phyloP scores from a whole-genome alignment of 2,329 filamentous ascomycete species.

The Penicillium janthinellum region DNA sequence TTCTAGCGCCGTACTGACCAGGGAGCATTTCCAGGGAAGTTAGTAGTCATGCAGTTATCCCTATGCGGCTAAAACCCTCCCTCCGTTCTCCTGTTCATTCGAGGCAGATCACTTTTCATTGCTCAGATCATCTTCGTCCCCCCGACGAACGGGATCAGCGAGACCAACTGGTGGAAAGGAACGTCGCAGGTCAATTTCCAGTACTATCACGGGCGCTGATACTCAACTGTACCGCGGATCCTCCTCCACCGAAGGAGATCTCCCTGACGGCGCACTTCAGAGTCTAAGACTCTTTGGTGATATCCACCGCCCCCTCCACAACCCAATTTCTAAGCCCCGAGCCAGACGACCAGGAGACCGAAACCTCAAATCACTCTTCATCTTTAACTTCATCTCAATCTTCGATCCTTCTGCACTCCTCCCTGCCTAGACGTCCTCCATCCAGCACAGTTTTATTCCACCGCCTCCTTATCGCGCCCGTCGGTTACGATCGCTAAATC shows the following conservation, averaged over 20 bases:
- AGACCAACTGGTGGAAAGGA: neutral
- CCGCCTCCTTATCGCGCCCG: neutral
- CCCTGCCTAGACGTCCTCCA: neutral
- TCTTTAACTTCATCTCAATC: neutral
- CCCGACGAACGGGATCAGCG: neutral
- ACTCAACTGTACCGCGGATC: slow-evolving; percentile 23
- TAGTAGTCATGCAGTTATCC: neutral
- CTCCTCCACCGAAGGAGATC: slow-evolving; percentile 26
- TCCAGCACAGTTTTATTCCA: neutral
- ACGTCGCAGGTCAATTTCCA: neutral
- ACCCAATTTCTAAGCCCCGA: neutral
- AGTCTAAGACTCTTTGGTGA: slow-evolving; percentile 2
- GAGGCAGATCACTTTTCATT: neutral
- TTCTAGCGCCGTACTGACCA: neutral
- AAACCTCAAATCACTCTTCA: no score
- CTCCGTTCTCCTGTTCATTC: neutral
- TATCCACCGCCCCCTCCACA: slow-evolving; percentile 3
- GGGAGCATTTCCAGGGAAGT: no score
- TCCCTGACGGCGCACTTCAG: slow-evolving; percentile 5
- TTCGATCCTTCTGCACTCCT: neutral
- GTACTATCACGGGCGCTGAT: neutral
- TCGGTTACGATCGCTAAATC: neutral
- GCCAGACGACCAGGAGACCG: no score
- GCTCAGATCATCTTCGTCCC: neutral
- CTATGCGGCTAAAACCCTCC: neutral